A percentile compares a stretch with the other conserved stretches of the same genome.
Conservation (phyloP, 2,329 filamentous ascomycete genomes). For the Decorospora gaudefroyi region DNA sequence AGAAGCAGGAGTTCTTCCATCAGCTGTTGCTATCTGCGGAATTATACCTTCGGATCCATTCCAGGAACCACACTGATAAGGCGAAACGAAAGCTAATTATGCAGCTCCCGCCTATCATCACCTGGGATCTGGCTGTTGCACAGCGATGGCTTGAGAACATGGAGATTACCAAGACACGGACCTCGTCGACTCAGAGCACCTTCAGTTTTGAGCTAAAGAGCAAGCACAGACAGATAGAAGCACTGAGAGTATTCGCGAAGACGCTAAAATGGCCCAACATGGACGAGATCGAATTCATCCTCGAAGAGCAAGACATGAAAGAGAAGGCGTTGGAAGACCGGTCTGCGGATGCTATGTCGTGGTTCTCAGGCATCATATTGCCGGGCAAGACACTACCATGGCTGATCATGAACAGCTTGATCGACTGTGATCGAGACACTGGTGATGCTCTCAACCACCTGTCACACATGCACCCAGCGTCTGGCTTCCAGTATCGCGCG, state of each 20-base stretch:
- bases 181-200: slow-evolving; percentile 49
- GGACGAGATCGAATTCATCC: slow-evolving; percentile 63
- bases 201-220: slow-evolving; percentile 67
- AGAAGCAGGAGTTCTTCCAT: slow-evolving; percentile 72
- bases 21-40: slow-evolving; percentile 76
- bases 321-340: slow-evolving; percentile 58
- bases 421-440: slow-evolving; percentile 73
- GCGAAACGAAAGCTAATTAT: slow-evolving; percentile 67
- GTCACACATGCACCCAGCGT: slow-evolving; percentile 68
- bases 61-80: slow-evolving; percentile 62
- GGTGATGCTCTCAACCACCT: slow-evolving; percentile 68
- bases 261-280: slow-evolving; percentile 80
- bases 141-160: slow-evolving; percentile 73
- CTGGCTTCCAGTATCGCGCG: slow-evolving; percentile 76
- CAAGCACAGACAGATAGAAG: slow-evolving; percentile 70
- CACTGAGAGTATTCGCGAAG: slow-evolving; percentile 69
- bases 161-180: slow-evolving; percentile 64
- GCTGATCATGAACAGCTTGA: slow-evolving; percentile 76
- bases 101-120: slow-evolving; percentile 70
- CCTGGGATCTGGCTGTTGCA: slow-evolving; percentile 74
- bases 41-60: slow-evolving; percentile 71
- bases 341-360: slow-evolving; percentile 76
- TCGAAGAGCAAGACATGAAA: slow-evolving; percentile 62
- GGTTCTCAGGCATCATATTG: slow-evolving; percentile 73
- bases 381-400: slow-evolving; percentile 73